These are phyloP conservation scores for Sesbania bispinosa DNA, from an alignment of 306 rosid genomes.

Conservation along the genomic window DNA sequence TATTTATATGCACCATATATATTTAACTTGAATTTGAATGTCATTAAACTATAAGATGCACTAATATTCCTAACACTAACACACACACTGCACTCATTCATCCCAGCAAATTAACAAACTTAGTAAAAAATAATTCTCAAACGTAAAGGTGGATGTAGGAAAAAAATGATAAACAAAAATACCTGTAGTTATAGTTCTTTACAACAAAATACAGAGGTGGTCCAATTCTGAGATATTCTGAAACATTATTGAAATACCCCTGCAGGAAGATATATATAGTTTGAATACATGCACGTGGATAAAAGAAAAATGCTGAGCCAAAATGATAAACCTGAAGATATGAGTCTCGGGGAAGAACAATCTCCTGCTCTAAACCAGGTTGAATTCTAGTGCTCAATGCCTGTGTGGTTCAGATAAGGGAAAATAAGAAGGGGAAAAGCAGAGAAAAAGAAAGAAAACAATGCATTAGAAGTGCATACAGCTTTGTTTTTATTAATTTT, in stretches of 20 bases:
- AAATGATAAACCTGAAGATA: slow-evolving; percentile 79
- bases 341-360: slow-evolving; percentile 93
- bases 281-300: slow-evolving; percentile 16
- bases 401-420: slow-evolving; percentile 37
- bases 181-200: slow-evolving; percentile 95
- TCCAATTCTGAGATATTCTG: slow-evolving; percentile 92
- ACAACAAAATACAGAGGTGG: slow-evolving; percentile 94
- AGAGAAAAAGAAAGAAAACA: neutral
- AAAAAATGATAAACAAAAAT: slow-evolving; percentile 19
- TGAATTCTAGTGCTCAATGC: slow-evolving; percentile 90
- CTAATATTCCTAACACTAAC: slow-evolving; percentile 13
- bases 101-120: neutral
- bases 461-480: slow-evolving; percentile 11
- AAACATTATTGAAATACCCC: slow-evolving; percentile 91
- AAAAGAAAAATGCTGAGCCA: slow-evolving; percentile 19
- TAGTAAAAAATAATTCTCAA: neutral
- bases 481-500: slow-evolving; percentile 20
- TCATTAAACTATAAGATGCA: slow-evolving; percentile 7
- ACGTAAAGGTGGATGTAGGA: slow-evolving; percentile 1
- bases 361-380: slow-evolving; percentile 94
- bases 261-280: slow-evolving; percentile 38
- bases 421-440: slow-evolving; percentile 4
- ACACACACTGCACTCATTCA: neutral
- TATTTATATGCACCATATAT: too few species aligned
- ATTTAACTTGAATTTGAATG: neutral